Conservation (phyloP, 2,329 filamentous ascomycete genomes). For the Trichoderma cornu-damae region DNA sequence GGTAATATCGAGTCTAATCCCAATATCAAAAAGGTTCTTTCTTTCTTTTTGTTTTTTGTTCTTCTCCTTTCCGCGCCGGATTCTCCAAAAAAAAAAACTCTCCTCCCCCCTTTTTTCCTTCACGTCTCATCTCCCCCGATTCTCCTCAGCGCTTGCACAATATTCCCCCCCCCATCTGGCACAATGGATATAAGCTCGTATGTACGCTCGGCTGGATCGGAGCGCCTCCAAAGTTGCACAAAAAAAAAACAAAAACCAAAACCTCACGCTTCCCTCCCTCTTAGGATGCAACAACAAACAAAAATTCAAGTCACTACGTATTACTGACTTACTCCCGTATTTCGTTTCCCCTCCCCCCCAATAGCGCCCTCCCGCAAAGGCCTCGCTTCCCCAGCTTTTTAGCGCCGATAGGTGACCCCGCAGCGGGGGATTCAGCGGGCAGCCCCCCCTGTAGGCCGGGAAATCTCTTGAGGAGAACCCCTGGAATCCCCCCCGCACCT, state of each 20-base stretch:
- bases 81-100: not conserved
- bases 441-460: constrained; percentile 5
- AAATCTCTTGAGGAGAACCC: constrained; percentile 4
- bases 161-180: not conserved
- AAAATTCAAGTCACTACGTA: too few relatives aligned
- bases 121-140: not conserved
- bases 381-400: constrained; percentile 20
- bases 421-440: constrained; percentile 15
- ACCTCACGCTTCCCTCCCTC: not conserved
- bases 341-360: not conserved
- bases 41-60: too few relatives aligned
- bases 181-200: constrained; percentile 9
- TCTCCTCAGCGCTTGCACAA: too few relatives aligned
- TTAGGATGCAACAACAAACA: too few relatives aligned
- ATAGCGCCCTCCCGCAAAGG: not conserved
- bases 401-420: constrained; percentile 18
- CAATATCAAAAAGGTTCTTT: too few relatives aligned
- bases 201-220: constrained; percentile 14
- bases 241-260: not conserved
- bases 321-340: too few relatives aligned
- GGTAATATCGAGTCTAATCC: too few relatives aligned
- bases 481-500: constrained; percentile 20
- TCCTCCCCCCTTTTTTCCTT: not conserved
- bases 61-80: too few relatives aligned
- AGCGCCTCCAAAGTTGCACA: not conserved